Percentiles rank a stretch among this genome's conserved stretches.
phyloP scores from a whole-genome alignment of 352 stramenopile species.

The Pythium oligandrum region DNA sequence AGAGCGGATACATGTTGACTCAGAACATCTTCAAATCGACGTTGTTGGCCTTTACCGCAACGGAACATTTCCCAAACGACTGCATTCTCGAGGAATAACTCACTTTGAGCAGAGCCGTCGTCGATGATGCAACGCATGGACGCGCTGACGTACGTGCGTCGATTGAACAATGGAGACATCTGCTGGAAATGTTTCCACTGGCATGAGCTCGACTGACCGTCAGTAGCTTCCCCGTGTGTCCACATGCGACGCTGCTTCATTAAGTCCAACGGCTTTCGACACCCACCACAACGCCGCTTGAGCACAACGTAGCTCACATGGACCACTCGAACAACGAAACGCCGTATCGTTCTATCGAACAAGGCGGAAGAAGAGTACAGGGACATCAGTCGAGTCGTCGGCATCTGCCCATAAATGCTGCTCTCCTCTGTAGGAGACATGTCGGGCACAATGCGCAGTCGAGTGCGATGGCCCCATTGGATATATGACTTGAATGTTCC shows the following conservation, averaged over 20 bases:
- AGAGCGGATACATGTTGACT: slow-evolving; percentile 39
- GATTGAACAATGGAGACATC: slow-evolving; percentile 24
- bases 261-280: slow-evolving; percentile 41
- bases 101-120: slow-evolving; percentile 68
- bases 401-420: slow-evolving; percentile 32
- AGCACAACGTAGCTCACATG: slow-evolving; percentile 73
- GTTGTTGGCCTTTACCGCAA: slow-evolving; percentile 33
- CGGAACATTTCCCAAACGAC: slow-evolving; percentile 67
- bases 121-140: slow-evolving; percentile 65
- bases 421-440: too few relatives aligned
- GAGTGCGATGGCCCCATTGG: slow-evolving; percentile 32
- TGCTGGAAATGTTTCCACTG: slow-evolving; percentile 30
- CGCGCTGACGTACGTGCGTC: slow-evolving; percentile 35
- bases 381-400: slow-evolving; percentile 30
- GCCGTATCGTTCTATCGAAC: slow-evolving; percentile 49
- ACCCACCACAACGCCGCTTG: slow-evolving; percentile 61
- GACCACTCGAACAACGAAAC: slow-evolving; percentile 57
- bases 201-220: slow-evolving; percentile 9
- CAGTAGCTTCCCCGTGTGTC: slow-evolving; percentile 20
- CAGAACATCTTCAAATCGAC: slow-evolving; percentile 44
- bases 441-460: too few relatives aligned
- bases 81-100: slow-evolving; percentile 67
- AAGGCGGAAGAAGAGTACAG: slow-evolving; percentile 30
- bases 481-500: slow-evolving; percentile 60
- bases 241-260: slow-evolving; percentile 38